phyloP scores from a whole-genome alignment of 2,329 filamentous ascomycete species.

The Macrophomina pseudophaseolina region DNA sequence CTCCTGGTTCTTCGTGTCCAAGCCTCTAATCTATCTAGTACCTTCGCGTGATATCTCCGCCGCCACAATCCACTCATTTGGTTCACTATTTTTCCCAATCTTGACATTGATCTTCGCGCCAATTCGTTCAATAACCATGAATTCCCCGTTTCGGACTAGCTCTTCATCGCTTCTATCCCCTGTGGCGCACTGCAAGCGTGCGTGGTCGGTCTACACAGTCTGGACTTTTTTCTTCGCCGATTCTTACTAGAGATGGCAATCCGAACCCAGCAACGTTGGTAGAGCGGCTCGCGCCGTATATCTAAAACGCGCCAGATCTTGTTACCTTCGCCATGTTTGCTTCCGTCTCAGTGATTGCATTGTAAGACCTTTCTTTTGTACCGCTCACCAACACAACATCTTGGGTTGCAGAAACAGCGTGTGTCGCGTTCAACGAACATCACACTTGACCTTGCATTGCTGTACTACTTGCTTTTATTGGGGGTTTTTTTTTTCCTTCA shows the following conservation, averaged over 20 bases:
- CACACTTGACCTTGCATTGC: background rate
- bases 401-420: background rate
- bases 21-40: background rate
- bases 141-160: background rate
- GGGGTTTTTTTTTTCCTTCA: background rate
- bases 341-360: background rate
- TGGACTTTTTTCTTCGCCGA: background rate
- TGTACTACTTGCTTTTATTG: background rate
- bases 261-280: background rate
- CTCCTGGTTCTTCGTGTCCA: background rate
- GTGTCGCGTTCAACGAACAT: constrained; percentile 2
- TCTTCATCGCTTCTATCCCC: background rate
- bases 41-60: background rate
- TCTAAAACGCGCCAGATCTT: constrained; percentile 17
- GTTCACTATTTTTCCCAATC: background rate
- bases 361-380: background rate
- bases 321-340: background rate
- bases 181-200: background rate
- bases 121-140: background rate
- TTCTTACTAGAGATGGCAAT: background rate
- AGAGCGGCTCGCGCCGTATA: background rate
- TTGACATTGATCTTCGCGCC: background rate
- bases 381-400: background rate
- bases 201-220: background rate
- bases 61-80: background rate